These are phyloP conservation scores for Apiospora pterosperma DNA, from an alignment of 2,329 filamentous ascomycete species.

Conservation along the genomic window DNA sequence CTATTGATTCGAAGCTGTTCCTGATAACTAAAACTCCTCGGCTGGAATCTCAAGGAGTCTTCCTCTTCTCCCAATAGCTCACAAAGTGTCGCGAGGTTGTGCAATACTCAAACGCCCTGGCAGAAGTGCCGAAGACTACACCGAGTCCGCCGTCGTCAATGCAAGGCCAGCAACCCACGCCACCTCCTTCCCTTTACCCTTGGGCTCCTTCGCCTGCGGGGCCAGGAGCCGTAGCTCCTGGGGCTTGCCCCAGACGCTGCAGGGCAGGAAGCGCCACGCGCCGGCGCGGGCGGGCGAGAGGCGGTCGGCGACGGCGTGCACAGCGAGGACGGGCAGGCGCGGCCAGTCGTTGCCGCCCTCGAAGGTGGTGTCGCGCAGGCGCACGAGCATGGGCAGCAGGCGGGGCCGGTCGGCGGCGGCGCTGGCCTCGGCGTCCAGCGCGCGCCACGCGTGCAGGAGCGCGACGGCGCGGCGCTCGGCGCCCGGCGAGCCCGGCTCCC, in stretches of 20 bases:
- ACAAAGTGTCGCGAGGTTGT: no score
- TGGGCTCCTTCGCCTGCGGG: background rate
- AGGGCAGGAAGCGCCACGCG: conserved; percentile 30
- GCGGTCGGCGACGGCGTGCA: conserved; percentile 26
- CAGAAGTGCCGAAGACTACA: background rate
- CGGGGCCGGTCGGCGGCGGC: conserved; percentile 17
- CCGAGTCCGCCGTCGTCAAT: background rate
- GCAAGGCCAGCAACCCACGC: background rate
- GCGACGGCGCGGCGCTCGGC: conserved; percentile 6
- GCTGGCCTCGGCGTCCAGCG: conserved; percentile 12
- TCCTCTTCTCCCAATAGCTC: no score
- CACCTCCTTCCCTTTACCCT: background rate
- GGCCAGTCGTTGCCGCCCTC: conserved; percentile 18
- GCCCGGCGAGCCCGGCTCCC: background rate
- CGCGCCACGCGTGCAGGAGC: conserved; percentile 18
- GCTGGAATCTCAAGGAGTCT: no score
- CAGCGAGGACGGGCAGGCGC: conserved; percentile 23
- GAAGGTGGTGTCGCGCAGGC: conserved; percentile 21
- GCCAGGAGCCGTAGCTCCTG: conserved; percentile 24
- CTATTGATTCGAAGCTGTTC: no score
- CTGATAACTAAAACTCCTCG: no score
- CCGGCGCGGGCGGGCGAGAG: conserved; percentile 21
- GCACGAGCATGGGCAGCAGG: conserved; percentile 22
- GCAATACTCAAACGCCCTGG: no score
- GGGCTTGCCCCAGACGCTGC: conserved; percentile 28